Conservation (phyloP, 257 asterid species). For the Solanum paucissectum region DNA sequence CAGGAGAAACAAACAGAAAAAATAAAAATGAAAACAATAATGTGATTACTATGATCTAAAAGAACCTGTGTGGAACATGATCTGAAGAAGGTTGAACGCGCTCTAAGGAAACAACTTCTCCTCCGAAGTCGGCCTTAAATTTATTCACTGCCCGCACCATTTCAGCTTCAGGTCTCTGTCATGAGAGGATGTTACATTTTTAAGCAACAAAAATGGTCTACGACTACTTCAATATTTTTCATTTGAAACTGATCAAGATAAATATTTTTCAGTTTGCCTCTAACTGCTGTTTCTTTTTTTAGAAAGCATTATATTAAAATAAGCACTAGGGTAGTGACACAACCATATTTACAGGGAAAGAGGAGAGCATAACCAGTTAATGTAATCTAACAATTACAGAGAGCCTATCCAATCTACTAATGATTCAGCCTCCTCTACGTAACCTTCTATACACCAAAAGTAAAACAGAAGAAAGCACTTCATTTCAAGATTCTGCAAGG, state of each 20-base stretch:
- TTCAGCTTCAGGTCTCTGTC: constrained; percentile 84
- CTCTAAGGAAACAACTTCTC: constrained; percentile 68
- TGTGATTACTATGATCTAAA: not conserved
- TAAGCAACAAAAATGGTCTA: not conserved
- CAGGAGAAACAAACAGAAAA: not conserved
- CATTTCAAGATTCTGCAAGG: not conserved
- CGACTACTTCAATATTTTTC: not conserved
- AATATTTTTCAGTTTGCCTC: not conserved
- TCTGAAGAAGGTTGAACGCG: constrained; percentile 94
- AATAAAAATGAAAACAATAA: not conserved
- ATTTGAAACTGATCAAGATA: not conserved
- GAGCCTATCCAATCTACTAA: not conserved
- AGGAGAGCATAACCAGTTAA: not conserved
- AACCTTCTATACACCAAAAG: not conserved
- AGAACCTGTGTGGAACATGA: constrained; percentile 95
- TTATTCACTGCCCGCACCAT: constrained; percentile 82
- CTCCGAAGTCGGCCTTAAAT: constrained; percentile 96
- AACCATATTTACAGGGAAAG: not conserved
- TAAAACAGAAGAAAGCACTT: not conserved
- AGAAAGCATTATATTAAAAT: not conserved
- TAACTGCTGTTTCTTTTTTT: not conserved
- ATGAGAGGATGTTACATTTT: constrained; percentile 1
- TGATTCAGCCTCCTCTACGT: not conserved
- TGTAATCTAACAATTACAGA: not conserved
- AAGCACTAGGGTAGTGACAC: not conserved